Conservation (phyloP, 2,329 filamentous ascomycete genomes). For the Aspergillus neoniger region DNA sequence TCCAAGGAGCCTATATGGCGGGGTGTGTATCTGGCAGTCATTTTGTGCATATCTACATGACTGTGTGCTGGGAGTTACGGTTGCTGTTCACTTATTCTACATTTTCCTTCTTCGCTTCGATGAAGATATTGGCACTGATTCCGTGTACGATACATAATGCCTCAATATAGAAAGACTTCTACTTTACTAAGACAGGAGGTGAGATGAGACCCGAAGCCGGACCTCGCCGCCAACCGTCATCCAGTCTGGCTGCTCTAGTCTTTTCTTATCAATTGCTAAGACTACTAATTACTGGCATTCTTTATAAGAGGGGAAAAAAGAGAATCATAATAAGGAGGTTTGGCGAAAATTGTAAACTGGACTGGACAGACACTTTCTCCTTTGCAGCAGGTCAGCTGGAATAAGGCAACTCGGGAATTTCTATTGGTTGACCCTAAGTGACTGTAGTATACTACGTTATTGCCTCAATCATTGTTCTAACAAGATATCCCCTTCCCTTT, state of each 20-base stretch:
- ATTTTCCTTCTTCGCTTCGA: constrained; percentile 4
- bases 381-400: constrained; percentile 13
- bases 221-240: too few species aligned
- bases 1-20: constrained; percentile 13
- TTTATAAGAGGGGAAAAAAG: neutral
- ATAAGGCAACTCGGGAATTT: neutral
- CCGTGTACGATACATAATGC: constrained; percentile 5
- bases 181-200: too few species aligned
- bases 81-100: constrained; percentile 4
- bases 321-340: constrained; percentile 1
- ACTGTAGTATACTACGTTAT: constrained; percentile 3
- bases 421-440: neutral
- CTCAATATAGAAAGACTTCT: too few species aligned
- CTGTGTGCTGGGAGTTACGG: neutral
- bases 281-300: too few species aligned
- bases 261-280: too few species aligned
- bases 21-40: constrained; percentile 6
- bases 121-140: neutral
- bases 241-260: too few species aligned
- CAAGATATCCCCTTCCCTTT: neutral
- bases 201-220: too few species aligned
- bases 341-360: constrained; percentile 17
- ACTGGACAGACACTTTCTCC: neutral
- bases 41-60: constrained; percentile 2
- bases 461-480: constrained; percentile 1